phyloP scores from a whole-genome alignment of 2,329 filamentous ascomycete genomes.

The Rasamsonia emersonii region DNA sequence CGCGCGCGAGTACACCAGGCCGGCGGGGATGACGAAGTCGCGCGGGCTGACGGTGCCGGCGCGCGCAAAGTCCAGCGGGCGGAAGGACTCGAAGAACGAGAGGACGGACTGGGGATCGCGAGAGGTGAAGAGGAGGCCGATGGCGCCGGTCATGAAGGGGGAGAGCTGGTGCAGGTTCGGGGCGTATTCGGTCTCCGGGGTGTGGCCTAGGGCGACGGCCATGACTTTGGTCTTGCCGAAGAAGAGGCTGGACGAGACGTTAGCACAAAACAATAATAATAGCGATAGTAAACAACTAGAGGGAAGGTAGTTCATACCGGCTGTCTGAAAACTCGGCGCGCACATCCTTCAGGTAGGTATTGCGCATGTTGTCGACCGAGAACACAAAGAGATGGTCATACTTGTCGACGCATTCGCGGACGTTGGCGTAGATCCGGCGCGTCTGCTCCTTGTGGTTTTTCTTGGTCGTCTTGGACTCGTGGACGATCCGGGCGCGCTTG shows the following conservation, averaged over 20 bases:
- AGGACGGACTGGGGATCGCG: slow-evolving; percentile 59
- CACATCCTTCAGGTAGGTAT: slow-evolving; percentile 89
- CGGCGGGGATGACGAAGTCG: slow-evolving; percentile 70
- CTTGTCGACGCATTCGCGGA: slow-evolving; percentile 74
- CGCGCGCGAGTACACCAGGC: slow-evolving; percentile 68
- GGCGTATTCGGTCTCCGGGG: slow-evolving; percentile 68
- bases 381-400: slow-evolving; percentile 94
- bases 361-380: slow-evolving; percentile 93
- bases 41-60: slow-evolving; percentile 69
- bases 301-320: slow-evolving; percentile 45
- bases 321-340: slow-evolving; percentile 76
- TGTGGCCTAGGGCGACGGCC: slow-evolving; percentile 82
- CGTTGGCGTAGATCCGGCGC: slow-evolving; percentile 76
- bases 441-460: slow-evolving; percentile 86
- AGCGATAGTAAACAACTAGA: slow-evolving; percentile 21
- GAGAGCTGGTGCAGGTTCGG: slow-evolving; percentile 65
- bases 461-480: slow-evolving; percentile 85
- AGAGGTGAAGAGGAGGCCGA: slow-evolving; percentile 86
- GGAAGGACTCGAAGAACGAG: slow-evolving; percentile 63
- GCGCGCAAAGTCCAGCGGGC: slow-evolving; percentile 80
- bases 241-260: slow-evolving; percentile 62
- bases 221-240: slow-evolving; percentile 99
- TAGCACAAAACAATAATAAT: slow-evolving; percentile 1
- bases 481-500: slow-evolving; percentile 80
- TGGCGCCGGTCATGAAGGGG: slow-evolving; percentile 65